phyloP scores from a whole-genome alignment of 352 stramenopile genomes.

The Phytophthora aleatoria region DNA sequence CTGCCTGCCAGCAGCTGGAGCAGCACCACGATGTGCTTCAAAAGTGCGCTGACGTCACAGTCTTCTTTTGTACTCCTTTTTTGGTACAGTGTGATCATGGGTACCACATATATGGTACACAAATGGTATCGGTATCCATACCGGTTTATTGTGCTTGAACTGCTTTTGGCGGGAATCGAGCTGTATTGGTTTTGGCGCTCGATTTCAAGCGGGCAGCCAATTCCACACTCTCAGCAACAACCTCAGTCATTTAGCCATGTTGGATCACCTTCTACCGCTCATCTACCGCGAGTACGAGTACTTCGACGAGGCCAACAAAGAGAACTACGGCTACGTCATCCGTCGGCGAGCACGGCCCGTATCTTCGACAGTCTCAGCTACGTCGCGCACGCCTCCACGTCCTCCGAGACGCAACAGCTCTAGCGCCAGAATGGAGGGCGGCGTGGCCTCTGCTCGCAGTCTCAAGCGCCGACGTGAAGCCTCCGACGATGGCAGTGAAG shows the following conservation, averaged over 20 bases:
- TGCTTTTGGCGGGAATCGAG: conserved; percentile 37
- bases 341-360: conserved; percentile 26
- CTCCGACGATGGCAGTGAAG: conserved; percentile 11
- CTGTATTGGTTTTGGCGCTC: conserved; percentile 30
- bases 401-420: conserved; percentile 23
- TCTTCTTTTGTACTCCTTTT: not conserved
- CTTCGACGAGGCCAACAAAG: conserved; percentile 63
- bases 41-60: not conserved
- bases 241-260: conserved; percentile 21
- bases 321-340: conserved; percentile 70
- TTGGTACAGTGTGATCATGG: not conserved
- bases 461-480: conserved; percentile 20
- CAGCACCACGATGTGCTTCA: not conserved
- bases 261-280: conserved; percentile 49
- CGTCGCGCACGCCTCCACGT: conserved; percentile 25
- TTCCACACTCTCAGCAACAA: conserved; percentile 2
- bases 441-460: conserved; percentile 14
- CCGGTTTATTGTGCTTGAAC: conserved; percentile 15
- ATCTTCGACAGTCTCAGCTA: conserved; percentile 1
- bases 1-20: not conserved
- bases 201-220: conserved; percentile 21
- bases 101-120: not conserved
- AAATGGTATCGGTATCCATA: not conserved
- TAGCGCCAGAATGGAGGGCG: conserved; percentile 9
- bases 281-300: conserved; percentile 48